Conservation (phyloP, 495 filamentous ascomycete genomes). For the Elasticomyces elasticus region DNA sequence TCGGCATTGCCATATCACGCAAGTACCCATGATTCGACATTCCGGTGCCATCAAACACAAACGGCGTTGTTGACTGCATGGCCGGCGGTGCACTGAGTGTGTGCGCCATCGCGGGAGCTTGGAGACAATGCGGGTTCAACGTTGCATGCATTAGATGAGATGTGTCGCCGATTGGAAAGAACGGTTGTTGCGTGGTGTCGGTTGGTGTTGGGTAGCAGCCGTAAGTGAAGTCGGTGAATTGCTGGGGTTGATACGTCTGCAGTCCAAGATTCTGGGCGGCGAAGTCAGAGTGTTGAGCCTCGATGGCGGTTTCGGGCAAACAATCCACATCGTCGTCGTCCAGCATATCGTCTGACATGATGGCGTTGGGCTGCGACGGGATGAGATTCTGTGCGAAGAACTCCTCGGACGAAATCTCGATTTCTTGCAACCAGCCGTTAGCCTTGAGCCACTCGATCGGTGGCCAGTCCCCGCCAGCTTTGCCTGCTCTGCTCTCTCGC, state of each 20-base stretch:
- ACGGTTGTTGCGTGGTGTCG: not conserved
- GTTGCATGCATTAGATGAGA: not conserved
- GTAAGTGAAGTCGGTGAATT: not conserved
- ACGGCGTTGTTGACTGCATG: not conserved
- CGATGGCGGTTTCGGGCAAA: not conserved
- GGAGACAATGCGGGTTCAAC: not conserved
- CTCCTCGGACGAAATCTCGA: conserved; percentile 35
- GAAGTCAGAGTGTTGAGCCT: not conserved
- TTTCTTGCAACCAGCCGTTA: conserved; percentile 61
- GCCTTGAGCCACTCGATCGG: conserved; percentile 69
- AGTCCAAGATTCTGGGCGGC: conserved; percentile 7
- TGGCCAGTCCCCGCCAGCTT: conserved; percentile 73
- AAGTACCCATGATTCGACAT: not conserved
- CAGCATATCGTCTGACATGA: not conserved
- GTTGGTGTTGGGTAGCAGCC: not conserved
- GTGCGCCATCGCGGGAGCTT: not conserved
- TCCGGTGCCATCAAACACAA: not conserved
- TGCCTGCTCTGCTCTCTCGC: conserved; percentile 56
- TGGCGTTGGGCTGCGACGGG: not conserved
- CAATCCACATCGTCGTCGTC: conserved; percentile 2
- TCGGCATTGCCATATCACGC: not conserved
- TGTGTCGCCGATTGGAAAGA: not conserved
- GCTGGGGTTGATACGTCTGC: not conserved
- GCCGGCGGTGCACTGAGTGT: not conserved
- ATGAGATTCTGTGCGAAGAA: not conserved